phyloP scores from a whole-genome alignment of 345 rosid genomes.

The sweet orange (Citrus sinensis) region DVS_A1.0 CM039161.1:24415501-24416000 shows the following conservation, averaged over 20 bases:
- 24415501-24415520: no score
- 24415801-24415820: slow-evolving; percentile 48
- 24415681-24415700: neutral
- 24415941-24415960: slow-evolving; percentile 42
- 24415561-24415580: no score
- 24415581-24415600: no score
- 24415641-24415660: neutral
- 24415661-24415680: no score
- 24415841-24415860: slow-evolving; percentile 11
- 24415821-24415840: slow-evolving; percentile 22
- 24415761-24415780: slow-evolving; percentile 53
- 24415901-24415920: slow-evolving; percentile 47
- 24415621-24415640: no score
- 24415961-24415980: slow-evolving; percentile 37
- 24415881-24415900: slow-evolving; percentile 61
- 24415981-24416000: slow-evolving; percentile 35
- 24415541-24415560: no score
- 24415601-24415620: no score
- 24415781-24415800: slow-evolving; percentile 16
- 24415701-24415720: neutral
- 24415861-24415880: slow-evolving; percentile 14
- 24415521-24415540: no score
- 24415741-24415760: slow-evolving; percentile 7
- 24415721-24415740: neutral
- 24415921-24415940: slow-evolving; percentile 48